Evolutionary conservation across 2,329 filamentous ascomycete species (phyloP).

Genomic region (Pezizomycotina sp.): DNA sequence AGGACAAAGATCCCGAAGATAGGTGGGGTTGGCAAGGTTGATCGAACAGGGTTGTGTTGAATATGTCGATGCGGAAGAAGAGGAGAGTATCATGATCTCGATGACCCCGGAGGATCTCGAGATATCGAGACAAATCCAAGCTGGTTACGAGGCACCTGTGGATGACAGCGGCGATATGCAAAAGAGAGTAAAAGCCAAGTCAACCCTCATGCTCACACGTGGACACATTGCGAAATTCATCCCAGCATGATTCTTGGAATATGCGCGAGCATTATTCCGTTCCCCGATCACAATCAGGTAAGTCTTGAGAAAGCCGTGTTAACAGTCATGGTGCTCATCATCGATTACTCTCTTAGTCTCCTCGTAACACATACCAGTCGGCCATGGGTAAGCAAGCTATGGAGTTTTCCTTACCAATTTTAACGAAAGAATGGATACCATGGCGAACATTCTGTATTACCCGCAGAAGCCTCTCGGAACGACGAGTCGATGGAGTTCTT

Average conservation of each 20-base stretch:
- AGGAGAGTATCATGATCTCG: slow-evolving; percentile 96
- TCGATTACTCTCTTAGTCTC: slow-evolving; percentile 44
- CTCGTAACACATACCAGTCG: slow-evolving; percentile 96
- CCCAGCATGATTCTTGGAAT: slow-evolving; percentile 98
- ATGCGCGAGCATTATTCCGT: slow-evolving; percentile 97
- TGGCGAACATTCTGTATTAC: slow-evolving; percentile 98
- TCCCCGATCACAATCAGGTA: slow-evolving; percentile 94
- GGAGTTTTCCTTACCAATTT: slow-evolving; percentile 99
- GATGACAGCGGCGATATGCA: slow-evolving; percentile 59
- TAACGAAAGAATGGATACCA: slow-evolving; percentile 92
- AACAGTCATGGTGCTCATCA: slow-evolving; percentile 24
- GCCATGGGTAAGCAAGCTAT: slow-evolving; percentile 99
- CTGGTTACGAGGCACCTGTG: slow-evolving; percentile 42
- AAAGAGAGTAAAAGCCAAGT: slow-evolving; percentile 75
- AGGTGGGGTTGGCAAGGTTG: slow-evolving; percentile 74
- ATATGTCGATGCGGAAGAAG: slow-evolving; percentile 93
- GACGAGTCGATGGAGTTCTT: slow-evolving; percentile 97
- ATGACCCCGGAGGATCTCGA: slow-evolving; percentile 96
- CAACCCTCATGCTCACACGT: slow-evolving; percentile 64
- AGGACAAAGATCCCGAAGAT: slow-evolving; percentile 35
- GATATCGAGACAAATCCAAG: slow-evolving; percentile 52
- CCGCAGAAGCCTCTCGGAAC: slow-evolving; percentile 94
- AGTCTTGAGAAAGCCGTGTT: slow-evolving; percentile 22
- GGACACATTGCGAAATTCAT: slow-evolving; percentile 98
- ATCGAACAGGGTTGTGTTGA: slow-evolving; percentile 73